Evolutionary conservation across 257 asterid genomes (phyloP).

Genomic region (Jasminum sambac): DNA sequence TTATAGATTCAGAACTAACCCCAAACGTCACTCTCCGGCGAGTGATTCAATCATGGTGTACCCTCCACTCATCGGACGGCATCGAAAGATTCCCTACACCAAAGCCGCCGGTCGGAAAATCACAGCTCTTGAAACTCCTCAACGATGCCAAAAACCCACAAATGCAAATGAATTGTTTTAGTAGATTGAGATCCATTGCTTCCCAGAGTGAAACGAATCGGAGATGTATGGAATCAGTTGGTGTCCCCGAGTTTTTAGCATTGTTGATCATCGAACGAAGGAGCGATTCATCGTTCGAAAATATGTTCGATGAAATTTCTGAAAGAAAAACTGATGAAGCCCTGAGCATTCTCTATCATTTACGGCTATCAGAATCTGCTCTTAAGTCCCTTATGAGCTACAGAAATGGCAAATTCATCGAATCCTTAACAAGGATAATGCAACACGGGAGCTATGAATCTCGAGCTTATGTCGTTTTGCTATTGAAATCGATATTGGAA

Average conservation of each 20-base stretch:
- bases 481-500: not conserved
- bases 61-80: conserved; percentile 40
- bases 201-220: conserved; percentile 36
- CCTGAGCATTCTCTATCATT: conserved; percentile 34
- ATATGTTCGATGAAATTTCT: not conserved
- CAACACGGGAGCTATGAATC: conserved; percentile 42
- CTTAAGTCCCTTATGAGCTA: conserved; percentile 26
- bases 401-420: conserved; percentile 23
- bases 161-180: conserved; percentile 25
- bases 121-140: conserved; percentile 24
- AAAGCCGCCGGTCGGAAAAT: conserved; percentile 26
- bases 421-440: conserved; percentile 31
- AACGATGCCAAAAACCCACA: conserved; percentile 32
- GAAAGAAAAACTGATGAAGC: conserved; percentile 33
- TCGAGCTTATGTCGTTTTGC: conserved; percentile 38
- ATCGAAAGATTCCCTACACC: conserved; percentile 52
- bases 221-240: conserved; percentile 15
- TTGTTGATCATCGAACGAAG: conserved; percentile 15
- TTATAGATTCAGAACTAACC: conserved; percentile 30
- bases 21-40: conserved; percentile 48
- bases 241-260: conserved; percentile 38
- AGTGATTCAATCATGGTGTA: conserved; percentile 47
- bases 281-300: conserved; percentile 9
- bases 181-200: conserved; percentile 36
- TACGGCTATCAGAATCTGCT: conserved; percentile 32